Base-by-base conservation (phyloP, 768 basidiomycete genomes). In the Sistotremastrum niveocremeum region DNA sequence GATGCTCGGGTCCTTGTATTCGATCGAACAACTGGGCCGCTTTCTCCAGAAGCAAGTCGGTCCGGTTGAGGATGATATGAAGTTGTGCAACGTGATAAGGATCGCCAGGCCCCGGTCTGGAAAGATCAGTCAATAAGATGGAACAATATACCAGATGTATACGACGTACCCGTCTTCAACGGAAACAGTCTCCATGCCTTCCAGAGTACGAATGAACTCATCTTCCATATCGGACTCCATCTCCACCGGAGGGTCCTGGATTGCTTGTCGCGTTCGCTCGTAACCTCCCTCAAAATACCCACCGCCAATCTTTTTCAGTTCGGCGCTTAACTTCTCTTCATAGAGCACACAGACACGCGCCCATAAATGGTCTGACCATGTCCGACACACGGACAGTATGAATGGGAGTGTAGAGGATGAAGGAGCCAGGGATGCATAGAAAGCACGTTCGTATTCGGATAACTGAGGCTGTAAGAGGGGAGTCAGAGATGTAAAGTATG, bases 311-410 rank as follows among this genome's bases (percentile, higher is more conserved):
- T 73, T 70, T 7, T 68, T 59, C 56, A 97, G 72, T 50, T 83
- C 79, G 32, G 68, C 70, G 39, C 78, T 81, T 57, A 83, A 74
- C 49, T 84, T 79, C 53, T 88, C 80, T 57, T 93, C 87, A 54
- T 85, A 82, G 36, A 87, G 66, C 42, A 87, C 71, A 53, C 79
- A 79, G 43, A 91, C 67, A 48, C 86, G 81, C 0, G 86, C 88
- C 95, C 95, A 99, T 0, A 98, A 68, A 57, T 93, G 82, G 56
- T 99, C 95, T 56, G 93, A 86, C 93, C 94, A 98, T 20, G 85
- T 83, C 34, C 79, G 65, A 56, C 88, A 93, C 3, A 83, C 77
- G 0, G 79, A 71, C 51, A 83, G 79, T 34, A 89, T 73, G 33
- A 81, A 62, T 20, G 61, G 64, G 0, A 76, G 71, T 1, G 84